These are phyloP conservation scores for Hypsizygus ulmarius DNA, from an alignment of 1,284 basidiomycete genomes.

Conservation along the genomic window DNA sequence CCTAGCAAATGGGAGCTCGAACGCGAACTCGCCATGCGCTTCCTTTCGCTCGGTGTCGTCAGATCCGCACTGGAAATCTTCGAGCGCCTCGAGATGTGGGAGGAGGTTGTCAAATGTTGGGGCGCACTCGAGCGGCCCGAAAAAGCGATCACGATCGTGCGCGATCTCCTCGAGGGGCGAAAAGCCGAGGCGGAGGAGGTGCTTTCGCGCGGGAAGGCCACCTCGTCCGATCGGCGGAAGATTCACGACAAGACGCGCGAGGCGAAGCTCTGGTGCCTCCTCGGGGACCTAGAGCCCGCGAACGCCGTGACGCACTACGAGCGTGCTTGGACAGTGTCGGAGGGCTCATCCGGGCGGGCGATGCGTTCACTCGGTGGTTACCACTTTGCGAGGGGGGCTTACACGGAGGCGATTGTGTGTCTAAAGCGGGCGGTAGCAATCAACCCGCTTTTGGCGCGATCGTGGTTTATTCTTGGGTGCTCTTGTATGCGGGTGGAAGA, in stretches of 20 bases:
- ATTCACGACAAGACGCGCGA: slow-evolving; percentile 68
- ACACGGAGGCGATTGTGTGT: slow-evolving; percentile 61
- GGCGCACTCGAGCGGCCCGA: slow-evolving; percentile 76
- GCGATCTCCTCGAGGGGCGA: slow-evolving; percentile 78
- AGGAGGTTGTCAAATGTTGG: slow-evolving; percentile 87
- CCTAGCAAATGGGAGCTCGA: slow-evolving; percentile 93
- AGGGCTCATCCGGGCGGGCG: slow-evolving; percentile 79
- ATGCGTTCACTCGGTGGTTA: slow-evolving; percentile 89
- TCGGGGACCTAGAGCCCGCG: slow-evolving; percentile 87
- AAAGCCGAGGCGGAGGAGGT: slow-evolving; percentile 81
- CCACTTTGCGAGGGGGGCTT: slow-evolving; percentile 72
- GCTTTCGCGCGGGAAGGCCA: slow-evolving; percentile 56
- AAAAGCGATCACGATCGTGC: slow-evolving; percentile 75
- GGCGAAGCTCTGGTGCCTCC: slow-evolving; percentile 93
- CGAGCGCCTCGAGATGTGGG: slow-evolving; percentile 94
- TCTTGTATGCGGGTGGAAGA: slow-evolving; percentile 77
- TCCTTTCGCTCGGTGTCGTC: slow-evolving; percentile 79
- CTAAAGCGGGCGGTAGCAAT: slow-evolving; percentile 78
- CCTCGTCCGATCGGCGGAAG: slow-evolving; percentile 40
- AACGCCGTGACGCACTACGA: slow-evolving; percentile 72
- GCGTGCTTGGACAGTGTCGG: slow-evolving; percentile 83
- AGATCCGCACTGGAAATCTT: slow-evolving; percentile 90
- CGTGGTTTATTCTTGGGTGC: slow-evolving; percentile 97
- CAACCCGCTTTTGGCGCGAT: slow-evolving; percentile 83
- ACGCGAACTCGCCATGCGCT: slow-evolving; percentile 80